Percentiles rank a stretch among this genome's conserved stretches.
Evolutionary conservation across 78 protist genomes (phyloP).

Genomic region (Pigoraptor vietnamica): DNA sequence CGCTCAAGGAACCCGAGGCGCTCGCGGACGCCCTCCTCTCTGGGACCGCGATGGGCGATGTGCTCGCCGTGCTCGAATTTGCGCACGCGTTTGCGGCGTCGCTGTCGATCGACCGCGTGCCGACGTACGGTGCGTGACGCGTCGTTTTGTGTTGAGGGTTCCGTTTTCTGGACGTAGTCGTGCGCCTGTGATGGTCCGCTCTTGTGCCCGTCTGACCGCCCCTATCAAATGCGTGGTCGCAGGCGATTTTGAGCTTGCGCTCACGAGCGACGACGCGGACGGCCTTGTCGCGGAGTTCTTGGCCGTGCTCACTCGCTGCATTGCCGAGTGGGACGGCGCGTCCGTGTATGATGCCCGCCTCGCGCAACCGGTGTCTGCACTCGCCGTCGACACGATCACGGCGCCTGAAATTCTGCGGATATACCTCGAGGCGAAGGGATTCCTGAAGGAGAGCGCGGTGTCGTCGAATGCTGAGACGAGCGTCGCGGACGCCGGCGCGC

Average conservation of each 20-base stretch:
- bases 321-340: background rate
- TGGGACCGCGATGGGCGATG: background rate
- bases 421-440: background rate
- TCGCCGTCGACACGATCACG: background rate
- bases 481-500: background rate
- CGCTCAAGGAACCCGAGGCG: background rate
- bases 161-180: too few species aligned
- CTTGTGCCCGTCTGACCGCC: too few species aligned
- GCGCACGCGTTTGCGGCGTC: background rate
- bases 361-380: background rate
- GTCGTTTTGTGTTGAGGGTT: too few species aligned
- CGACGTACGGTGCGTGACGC: background rate
- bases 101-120: background rate
- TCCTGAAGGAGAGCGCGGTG: background rate
- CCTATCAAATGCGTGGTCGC: too few species aligned
- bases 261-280: background rate
- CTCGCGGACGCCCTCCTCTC: background rate
- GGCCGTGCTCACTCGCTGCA: background rate
- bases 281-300: background rate
- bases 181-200: too few species aligned
- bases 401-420: background rate
- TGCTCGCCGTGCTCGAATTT: background rate
- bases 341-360: background rate
- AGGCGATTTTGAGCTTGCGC: background rate
- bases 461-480: background rate